A percentile compares a stretch with the other conserved stretches of the same genome.
Conservation (phyloP, 768 basidiomycete genomes). For the Suillus subluteus region DNA sequence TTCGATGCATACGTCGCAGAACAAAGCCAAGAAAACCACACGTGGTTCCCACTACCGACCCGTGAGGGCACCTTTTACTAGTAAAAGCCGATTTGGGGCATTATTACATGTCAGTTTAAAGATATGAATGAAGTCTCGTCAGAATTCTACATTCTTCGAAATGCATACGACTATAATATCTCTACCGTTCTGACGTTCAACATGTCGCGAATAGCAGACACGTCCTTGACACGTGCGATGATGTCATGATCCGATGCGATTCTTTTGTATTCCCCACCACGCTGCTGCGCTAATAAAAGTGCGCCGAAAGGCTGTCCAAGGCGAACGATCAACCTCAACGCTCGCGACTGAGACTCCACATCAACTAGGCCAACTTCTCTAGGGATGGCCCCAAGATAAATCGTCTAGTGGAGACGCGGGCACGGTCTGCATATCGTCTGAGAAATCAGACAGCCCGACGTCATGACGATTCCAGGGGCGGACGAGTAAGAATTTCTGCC, state of each 20-base stretch:
- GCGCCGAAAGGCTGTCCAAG: constrained; percentile 11
- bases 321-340: constrained; percentile 1
- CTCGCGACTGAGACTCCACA: constrained; percentile 1
- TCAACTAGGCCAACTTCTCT: neutral
- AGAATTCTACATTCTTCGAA: neutral
- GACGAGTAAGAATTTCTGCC: neutral
- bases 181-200: constrained; percentile 6
- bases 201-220: neutral
- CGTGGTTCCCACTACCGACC: constrained; percentile 2
- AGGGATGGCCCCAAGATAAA: neutral
- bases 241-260: constrained; percentile 6
- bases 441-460: neutral
- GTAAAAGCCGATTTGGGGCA: neutral
- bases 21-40: neutral
- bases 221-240: neutral
- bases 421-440: neutral
- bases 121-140: neutral
- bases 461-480: neutral
- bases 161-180: neutral
- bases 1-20: constrained; percentile 2
- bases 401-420: neutral
- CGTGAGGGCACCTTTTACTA: constrained; percentile 2
- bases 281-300: constrained; percentile 7
- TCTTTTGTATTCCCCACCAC: constrained; percentile 10
- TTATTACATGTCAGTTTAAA: neutral